Base-by-base conservation (phyloP, 2,329 filamentous ascomycete genomes). In the Graphilbum fragrans region DNA sequence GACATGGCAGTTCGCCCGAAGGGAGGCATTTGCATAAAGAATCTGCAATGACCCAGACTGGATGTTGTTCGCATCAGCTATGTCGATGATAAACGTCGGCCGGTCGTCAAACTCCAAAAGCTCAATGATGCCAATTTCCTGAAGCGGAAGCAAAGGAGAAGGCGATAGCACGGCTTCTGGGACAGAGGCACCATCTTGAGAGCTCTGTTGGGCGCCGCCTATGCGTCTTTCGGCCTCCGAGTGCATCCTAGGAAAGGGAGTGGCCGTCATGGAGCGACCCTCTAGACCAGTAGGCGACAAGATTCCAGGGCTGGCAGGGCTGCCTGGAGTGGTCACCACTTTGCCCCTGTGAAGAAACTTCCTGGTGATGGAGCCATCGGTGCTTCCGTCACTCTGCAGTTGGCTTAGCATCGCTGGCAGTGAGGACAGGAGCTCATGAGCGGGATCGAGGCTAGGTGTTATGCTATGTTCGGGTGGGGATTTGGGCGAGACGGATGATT, bases 81-180 rank as follows among this genome's bases (percentile, higher is more conserved):
- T 60, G 52, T 90, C 83, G 27, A 90, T 66, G 34, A 90, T 70
- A 51, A 90, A 86, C 0, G 81, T 84, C 3, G 83, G 85, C 37
- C 85, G 67, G 38, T 81, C 74, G 55, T 92, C 85, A 49, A 82
- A 74, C 53, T 90, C 83, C 33, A 92, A 59, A 32, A 90, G 62
- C 56, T 90, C 85, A 18, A 80, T 60, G 10, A 86, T 69, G 20
- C 81, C 79, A 39, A 87, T 66, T 21, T 72, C 71, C 34, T 74
- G 73, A 5, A 88, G 64, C 39, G 76, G 62, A 39, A 76, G 68
- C 35, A 75, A 48, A 5, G 67, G 65, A 2, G 73, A 65, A 1
- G 64, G 58, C 41, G 65, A 59, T 6, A 63, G 22, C 4, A 20
- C 32, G 33, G 39, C 8, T 4, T 21, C 14, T n/a, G 20, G 19